Evolutionary conservation across 2,329 filamentous ascomycete species (phyloP).

Genomic region (Fusarium paranaense): DNA sequence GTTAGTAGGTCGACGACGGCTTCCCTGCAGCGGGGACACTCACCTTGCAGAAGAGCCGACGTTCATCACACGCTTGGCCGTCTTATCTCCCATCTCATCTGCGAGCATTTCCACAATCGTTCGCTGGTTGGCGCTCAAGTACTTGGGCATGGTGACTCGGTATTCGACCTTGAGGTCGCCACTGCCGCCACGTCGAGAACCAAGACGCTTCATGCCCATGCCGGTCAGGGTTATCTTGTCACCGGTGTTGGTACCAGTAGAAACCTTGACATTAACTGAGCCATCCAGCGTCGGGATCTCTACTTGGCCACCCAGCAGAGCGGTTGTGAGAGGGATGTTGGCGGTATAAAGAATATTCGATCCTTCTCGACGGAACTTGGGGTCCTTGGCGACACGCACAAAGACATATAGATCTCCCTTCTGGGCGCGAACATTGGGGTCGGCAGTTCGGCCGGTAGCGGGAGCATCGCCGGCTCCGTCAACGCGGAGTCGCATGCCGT

Average conservation of each 20-base stretch:
- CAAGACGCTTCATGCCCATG: constrained; percentile 93
- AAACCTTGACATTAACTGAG: constrained; percentile 89
- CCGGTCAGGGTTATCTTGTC: constrained; percentile 90
- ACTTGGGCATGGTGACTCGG: constrained; percentile 95
- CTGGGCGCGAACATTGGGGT: constrained; percentile 72
- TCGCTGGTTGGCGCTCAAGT: constrained; percentile 88
- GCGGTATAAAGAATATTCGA: constrained; percentile 95
- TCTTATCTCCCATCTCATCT: constrained; percentile 94
- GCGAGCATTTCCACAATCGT: constrained; percentile 96
- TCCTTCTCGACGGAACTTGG: constrained; percentile 88
- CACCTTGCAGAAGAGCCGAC: constrained; percentile 58
- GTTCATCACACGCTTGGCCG: constrained; percentile 93
- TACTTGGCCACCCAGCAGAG: constrained; percentile 90
- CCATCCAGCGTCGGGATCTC: constrained; percentile 90
- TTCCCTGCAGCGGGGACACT: constrained; percentile 21
- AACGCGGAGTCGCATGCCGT: constrained; percentile 92
- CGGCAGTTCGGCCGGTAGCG: constrained; percentile 75
- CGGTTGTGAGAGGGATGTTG: constrained; percentile 90
- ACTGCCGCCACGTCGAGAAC: constrained; percentile 71
- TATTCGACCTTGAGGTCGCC: constrained; percentile 96
- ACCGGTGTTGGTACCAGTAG: constrained; percentile 90
- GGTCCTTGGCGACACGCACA: constrained; percentile 88
- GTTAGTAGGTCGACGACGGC: constrained; percentile 12
- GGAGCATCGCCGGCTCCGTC: constrained; percentile 90
- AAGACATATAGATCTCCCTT: constrained; percentile 92